phyloP scores from a whole-genome alignment of 108 stramenopile genomes.

The Licmophora abbreviata region DNA sequence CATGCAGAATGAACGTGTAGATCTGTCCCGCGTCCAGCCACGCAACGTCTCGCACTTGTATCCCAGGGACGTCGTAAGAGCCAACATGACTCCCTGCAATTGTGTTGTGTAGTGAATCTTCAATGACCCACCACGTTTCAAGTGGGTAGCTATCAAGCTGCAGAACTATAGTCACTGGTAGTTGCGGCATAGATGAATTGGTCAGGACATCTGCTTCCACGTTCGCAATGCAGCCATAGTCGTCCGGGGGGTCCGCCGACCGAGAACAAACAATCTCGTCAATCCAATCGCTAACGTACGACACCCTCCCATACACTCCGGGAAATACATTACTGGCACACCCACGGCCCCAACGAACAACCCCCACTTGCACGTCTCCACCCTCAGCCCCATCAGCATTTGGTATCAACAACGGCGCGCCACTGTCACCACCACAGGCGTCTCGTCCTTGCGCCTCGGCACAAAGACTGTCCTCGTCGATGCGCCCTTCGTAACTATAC shows the following conservation, averaged over 20 bases:
- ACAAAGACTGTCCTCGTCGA: conserved; percentile 54
- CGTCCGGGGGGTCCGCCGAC: conserved; percentile 21
- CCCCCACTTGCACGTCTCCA: conserved; percentile 20
- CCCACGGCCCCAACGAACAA: conserved; percentile 26
- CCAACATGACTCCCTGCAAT: background rate
- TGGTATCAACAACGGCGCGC: conserved; percentile 23
- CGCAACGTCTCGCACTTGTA: background rate
- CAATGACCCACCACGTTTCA: too few relatives aligned
- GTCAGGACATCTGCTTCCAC: background rate
- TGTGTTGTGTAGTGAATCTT: background rate
- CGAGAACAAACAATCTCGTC: conserved; percentile 20
- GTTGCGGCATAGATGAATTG: background rate
- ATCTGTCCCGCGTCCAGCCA: too few relatives aligned
- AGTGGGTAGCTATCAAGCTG: too few relatives aligned
- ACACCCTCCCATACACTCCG: conserved; percentile 40
- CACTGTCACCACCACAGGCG: conserved; percentile 35
- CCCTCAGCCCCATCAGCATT: background rate
- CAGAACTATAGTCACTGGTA: background rate
- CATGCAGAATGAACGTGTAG: too few relatives aligned
- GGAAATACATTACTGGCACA: conserved; percentile 24
- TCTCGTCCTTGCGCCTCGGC: conserved; percentile 31
- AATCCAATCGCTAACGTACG: conserved; percentile 22
- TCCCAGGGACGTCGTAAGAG: background rate
- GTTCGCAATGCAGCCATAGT: background rate
- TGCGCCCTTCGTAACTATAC: conserved; percentile 29